These are phyloP conservation scores for Magnolia officinalis DNA, from an alignment of 164 flowering plant species.

Conservation along the genomic window DNA sequence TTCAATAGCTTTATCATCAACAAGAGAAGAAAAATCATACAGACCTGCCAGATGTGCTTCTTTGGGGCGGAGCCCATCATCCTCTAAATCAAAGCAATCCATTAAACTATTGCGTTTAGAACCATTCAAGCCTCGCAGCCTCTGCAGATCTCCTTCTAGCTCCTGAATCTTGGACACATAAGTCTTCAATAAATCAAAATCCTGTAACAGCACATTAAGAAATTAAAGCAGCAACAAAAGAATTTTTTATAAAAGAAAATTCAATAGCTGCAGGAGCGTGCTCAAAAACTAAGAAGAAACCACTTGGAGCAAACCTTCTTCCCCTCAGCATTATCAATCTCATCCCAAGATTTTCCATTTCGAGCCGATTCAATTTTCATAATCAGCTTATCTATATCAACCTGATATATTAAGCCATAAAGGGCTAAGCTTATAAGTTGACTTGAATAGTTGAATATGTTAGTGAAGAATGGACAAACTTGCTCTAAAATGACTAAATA, in stretches of 20 bases:
- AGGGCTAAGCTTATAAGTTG: neutral
- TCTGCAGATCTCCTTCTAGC: slow-evolving; percentile 69
- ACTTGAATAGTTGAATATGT: too few relatives aligned
- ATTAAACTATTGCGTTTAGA: slow-evolving; percentile 26
- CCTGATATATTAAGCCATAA: slow-evolving; percentile 32
- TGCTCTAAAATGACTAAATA: neutral
- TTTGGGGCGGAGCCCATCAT: slow-evolving; percentile 39
- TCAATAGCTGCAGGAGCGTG: neutral
- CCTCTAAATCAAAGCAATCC: slow-evolving; percentile 60
- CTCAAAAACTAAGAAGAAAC: neutral
- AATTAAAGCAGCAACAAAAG: neutral
- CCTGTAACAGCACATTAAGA: slow-evolving; percentile 33
- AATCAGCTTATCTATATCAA: slow-evolving; percentile 74
- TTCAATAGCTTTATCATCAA: slow-evolving; percentile 43
- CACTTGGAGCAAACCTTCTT: slow-evolving; percentile 43
- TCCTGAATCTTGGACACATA: slow-evolving; percentile 79
- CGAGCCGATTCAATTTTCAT: slow-evolving; percentile 74
- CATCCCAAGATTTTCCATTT: slow-evolving; percentile 82
- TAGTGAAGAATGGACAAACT: neutral
- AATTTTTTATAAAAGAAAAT: neutral
- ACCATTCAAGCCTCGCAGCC: slow-evolving; percentile 35
- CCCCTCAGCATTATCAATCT: slow-evolving; percentile 41
- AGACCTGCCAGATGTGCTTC: slow-evolving; percentile 19
- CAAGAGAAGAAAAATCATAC: slow-evolving; percentile 38
- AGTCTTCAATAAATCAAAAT: slow-evolving; percentile 49